These are phyloP conservation scores for Stereocaulon alpinum DNA, from an alignment of 495 filamentous ascomycete species.

Conservation along the genomic window DNA sequence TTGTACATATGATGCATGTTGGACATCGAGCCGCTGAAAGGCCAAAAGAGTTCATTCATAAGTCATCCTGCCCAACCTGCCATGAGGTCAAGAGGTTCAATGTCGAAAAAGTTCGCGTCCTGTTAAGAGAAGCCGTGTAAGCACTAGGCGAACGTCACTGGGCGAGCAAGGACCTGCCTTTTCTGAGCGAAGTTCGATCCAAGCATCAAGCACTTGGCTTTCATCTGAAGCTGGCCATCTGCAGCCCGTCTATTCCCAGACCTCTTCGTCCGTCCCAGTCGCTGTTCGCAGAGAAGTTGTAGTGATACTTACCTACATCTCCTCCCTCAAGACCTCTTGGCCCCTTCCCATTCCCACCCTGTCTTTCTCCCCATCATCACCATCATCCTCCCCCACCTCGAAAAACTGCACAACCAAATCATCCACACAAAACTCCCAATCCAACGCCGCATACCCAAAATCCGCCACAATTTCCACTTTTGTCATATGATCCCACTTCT, in stretches of 20 bases:
- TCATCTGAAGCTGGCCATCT: no score
- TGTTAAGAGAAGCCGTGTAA: no score
- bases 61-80: not conserved
- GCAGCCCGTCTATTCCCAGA: not conserved
- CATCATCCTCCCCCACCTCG: no score
- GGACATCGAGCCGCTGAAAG: not conserved
- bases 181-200: no score
- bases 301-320: not conserved
- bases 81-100: not conserved
- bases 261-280: not conserved
- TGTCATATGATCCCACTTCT: slow-evolving; percentile 22
- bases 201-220: no score
- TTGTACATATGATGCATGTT: not conserved
- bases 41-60: not conserved
- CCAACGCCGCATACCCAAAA: slow-evolving; percentile 19
- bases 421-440: slow-evolving; percentile 34
- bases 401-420: slow-evolving; percentile 24
- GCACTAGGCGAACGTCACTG: no score
- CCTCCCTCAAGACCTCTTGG: not conserved
- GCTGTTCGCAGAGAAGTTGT: not conserved
- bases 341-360: not conserved
- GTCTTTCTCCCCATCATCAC: not conserved
- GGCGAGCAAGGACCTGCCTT: no score
- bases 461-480: slow-evolving; percentile 24
- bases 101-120: not conserved